phyloP scores from a whole-genome alignment of 202 grass and related monocot species.

The Brachypodium distachyon region DNA sequence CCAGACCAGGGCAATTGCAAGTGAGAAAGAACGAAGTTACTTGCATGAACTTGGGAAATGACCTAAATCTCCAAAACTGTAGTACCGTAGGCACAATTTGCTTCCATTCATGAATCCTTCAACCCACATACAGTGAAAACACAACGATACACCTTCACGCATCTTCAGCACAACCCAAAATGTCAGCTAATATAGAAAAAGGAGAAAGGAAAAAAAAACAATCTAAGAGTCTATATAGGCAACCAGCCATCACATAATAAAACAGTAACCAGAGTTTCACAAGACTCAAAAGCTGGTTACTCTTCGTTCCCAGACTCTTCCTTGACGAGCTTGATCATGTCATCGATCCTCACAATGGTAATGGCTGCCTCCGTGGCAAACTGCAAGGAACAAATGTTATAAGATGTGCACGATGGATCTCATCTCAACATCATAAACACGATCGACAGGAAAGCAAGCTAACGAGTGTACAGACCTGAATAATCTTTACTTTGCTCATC shows the following conservation, averaged over 20 bases:
- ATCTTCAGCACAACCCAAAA: too few relatives aligned
- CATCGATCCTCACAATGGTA: constrained; percentile 62
- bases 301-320: neutral
- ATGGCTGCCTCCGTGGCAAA: constrained; percentile 64
- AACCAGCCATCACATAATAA: neutral
- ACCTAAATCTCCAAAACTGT: too few relatives aligned
- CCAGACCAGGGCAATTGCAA: too few relatives aligned
- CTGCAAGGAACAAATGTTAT: constrained; percentile 1
- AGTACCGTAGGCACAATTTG: too few relatives aligned
- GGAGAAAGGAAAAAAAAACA: neutral
- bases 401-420: neutral
- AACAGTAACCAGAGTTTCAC: neutral
- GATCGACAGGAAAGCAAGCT: neutral
- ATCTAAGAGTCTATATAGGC: neutral
- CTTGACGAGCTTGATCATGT: constrained; percentile 64
- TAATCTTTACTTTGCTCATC: constrained; percentile 73
- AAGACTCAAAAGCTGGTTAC: neutral
- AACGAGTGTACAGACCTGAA: constrained; percentile 30
- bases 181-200: too few relatives aligned
- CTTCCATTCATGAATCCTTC: too few relatives aligned
- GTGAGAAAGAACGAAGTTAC: too few relatives aligned
- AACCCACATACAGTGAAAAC: too few relatives aligned
- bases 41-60: too few relatives aligned
- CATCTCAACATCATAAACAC: neutral
- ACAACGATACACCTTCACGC: too few relatives aligned